These are phyloP conservation scores for Candida verbasci DNA, from an alignment of 805 yeast genomes.

Conservation along the genomic window DNA sequence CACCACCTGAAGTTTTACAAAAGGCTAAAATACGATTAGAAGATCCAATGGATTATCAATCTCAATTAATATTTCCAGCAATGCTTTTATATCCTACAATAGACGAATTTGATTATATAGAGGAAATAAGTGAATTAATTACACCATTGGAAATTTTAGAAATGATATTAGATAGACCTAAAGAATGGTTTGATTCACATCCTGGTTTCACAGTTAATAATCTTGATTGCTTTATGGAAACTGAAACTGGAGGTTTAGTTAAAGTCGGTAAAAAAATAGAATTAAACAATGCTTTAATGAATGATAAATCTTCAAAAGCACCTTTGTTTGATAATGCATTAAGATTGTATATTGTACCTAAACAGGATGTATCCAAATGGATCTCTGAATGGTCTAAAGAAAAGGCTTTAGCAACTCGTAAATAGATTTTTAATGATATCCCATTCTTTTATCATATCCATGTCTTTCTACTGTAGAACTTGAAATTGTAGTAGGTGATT, in stretches of 20 bases:
- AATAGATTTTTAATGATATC: conserved; percentile 18
- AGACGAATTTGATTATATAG: conserved; percentile 79
- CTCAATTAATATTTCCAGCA: conserved; percentile 80
- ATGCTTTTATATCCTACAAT: conserved; percentile 76
- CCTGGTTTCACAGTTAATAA: conserved; percentile 52
- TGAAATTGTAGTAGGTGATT: conserved; percentile 1
- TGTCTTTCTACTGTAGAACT: conserved; percentile 18
- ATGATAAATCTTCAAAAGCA: conserved; percentile 51
- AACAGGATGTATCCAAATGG: conserved; percentile 62
- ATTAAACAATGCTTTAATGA: conserved; percentile 58
- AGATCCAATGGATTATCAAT: conserved; percentile 61
- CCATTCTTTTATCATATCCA: conserved; percentile 45
- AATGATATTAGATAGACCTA: conserved; percentile 58
- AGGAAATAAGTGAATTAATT: conserved; percentile 67
- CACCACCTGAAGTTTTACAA: conserved; percentile 54
- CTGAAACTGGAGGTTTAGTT: conserved; percentile 76
- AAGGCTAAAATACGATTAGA: conserved; percentile 54
- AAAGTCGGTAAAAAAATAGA: conserved; percentile 78
- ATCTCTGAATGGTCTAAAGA: conserved; percentile 60
- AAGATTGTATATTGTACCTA: conserved; percentile 77
- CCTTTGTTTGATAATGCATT: conserved; percentile 75
- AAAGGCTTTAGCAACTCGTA: conserved; percentile 47
- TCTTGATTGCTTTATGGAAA: conserved; percentile 76
- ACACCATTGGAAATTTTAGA: conserved; percentile 62
- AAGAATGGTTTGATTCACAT: conserved; percentile 64